These are phyloP conservation scores for Viola odorata DNA, from an alignment of 345 rosid species.

Conservation along the genomic window DNA sequence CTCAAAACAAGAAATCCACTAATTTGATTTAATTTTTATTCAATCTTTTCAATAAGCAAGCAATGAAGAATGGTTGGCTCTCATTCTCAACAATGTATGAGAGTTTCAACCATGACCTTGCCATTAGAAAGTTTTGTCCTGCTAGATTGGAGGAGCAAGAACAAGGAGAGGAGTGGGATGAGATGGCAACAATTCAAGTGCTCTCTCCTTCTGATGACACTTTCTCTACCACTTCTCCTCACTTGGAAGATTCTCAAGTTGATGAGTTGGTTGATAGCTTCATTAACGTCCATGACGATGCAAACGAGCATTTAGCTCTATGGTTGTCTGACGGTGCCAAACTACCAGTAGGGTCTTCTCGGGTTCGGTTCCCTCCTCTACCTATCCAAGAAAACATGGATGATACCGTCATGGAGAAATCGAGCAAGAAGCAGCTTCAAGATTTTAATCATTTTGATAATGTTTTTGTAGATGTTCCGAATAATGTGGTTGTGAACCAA, in stretches of 20 bases:
- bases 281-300: slow-evolving; percentile 37
- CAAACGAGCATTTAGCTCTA: too few species aligned
- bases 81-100: slow-evolving; percentile 29
- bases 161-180: slow-evolving; percentile 30
- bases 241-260: slow-evolving; percentile 38
- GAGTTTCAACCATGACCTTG: slow-evolving; percentile 42
- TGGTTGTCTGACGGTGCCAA: too few species aligned
- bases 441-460: slow-evolving; percentile 16
- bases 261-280: slow-evolving; percentile 57
- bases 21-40: too few species aligned
- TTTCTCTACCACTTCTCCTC: slow-evolving; percentile 18
- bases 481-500: slow-evolving; percentile 32
- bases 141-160: slow-evolving; percentile 50
- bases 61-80: slow-evolving; percentile 38
- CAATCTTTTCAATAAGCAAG: too few species aligned
- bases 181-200: slow-evolving; percentile 21
- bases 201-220: slow-evolving; percentile 18
- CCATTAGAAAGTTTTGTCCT: slow-evolving; percentile 58
- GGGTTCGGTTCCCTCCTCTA: too few species aligned
- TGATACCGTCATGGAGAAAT: slow-evolving; percentile 2
- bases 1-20: not conserved
- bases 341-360: too few species aligned
- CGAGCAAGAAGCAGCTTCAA: not conserved
- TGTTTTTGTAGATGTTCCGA: slow-evolving; percentile 11
- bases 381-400: not conserved